A percentile compares a stretch with the other conserved stretches of the same genome.
Evolutionary conservation across 208 protist genomes (phyloP).

Genomic region (Spongospora subterranea): DNA sequence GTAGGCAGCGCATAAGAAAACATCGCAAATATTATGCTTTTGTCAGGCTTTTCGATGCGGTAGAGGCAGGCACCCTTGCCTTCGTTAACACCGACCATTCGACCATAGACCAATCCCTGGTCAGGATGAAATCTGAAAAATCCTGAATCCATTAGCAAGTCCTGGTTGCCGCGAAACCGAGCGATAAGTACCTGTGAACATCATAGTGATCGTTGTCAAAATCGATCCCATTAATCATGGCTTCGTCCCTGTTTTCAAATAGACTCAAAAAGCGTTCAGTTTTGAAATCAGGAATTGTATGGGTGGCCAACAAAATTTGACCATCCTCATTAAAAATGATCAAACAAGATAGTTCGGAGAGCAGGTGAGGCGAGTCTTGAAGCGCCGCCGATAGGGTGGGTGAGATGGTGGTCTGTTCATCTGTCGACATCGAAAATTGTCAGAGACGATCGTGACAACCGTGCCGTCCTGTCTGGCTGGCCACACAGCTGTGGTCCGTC

Average conservation of each 20-base stretch:
- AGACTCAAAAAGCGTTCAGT: not conserved
- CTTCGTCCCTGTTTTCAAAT: conserved; percentile 9
- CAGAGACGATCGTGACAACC: too few relatives aligned
- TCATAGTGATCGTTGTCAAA: not conserved
- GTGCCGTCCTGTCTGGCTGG: too few relatives aligned
- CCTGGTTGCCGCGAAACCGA: not conserved
- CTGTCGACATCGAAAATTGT: too few relatives aligned
- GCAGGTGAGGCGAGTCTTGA: not conserved
- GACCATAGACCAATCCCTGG: not conserved
- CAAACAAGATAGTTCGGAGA: not conserved
- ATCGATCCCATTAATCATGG: conserved; percentile 34
- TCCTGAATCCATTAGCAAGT: not conserved
- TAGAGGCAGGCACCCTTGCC: conserved; percentile 24
- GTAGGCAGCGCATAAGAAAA: conserved; percentile 23
- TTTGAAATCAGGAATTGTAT: not conserved
- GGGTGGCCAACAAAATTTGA: not conserved
- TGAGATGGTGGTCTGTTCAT: too few relatives aligned
- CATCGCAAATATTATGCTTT: not conserved
- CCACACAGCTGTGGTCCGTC: too few relatives aligned
- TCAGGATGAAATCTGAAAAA: conserved; percentile 28
- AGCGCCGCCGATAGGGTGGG: too few relatives aligned
- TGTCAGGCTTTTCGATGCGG: not conserved
- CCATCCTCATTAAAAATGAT: not conserved
- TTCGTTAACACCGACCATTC: not conserved
- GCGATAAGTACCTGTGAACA: not conserved